A percentile compares a stretch with the other conserved stretches of the same genome.
phyloP scores from a whole-genome alignment of 805 yeast genomes.

The Cyberlindnera euphorbiiphila region DNA sequence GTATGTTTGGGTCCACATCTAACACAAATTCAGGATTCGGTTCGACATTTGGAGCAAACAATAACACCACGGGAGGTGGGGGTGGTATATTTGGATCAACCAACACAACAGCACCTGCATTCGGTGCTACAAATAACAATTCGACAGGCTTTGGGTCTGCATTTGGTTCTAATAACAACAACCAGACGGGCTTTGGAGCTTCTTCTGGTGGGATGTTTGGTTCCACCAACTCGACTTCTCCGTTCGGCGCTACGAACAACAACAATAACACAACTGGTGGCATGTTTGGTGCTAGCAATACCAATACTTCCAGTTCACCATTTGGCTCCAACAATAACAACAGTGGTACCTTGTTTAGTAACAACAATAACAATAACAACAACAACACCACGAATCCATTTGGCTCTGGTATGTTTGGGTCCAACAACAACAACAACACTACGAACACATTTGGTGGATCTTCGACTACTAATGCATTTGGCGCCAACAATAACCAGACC shows the following conservation, averaged over 20 bases:
- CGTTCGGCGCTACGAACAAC: slow-evolving; percentile 4
- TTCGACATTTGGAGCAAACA: slow-evolving; percentile 13
- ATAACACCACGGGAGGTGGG: slow-evolving; percentile 2
- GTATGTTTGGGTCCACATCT: slow-evolving; percentile 11
- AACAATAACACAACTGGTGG: slow-evolving; percentile 8
- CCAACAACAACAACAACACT: slow-evolving; percentile 2
- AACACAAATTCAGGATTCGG: slow-evolving; percentile 32
- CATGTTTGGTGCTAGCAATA: slow-evolving; percentile 12
- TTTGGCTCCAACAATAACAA: slow-evolving; percentile 16
- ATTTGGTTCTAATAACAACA: slow-evolving; percentile 11
- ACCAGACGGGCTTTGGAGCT: slow-evolving; percentile 9
- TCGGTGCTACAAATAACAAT: slow-evolving; percentile 1
- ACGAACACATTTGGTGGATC: slow-evolving; percentile 16
- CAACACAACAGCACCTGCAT: slow-evolving; percentile 7
- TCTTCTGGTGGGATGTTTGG: slow-evolving; percentile 14
- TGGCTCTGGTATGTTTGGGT: no score
- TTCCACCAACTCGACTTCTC: slow-evolving; percentile 1
- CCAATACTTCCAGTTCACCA: slow-evolving; percentile 1
- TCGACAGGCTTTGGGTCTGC: slow-evolving; percentile 7
- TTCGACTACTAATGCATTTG: slow-evolving; percentile 10
- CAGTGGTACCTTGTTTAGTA: slow-evolving; percentile 5
- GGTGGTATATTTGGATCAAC: slow-evolving; percentile 8
- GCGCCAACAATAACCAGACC: slow-evolving; percentile 9
- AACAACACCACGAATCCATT: slow-evolving; percentile 27
- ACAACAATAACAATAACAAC: neutral